Evolutionary conservation across 257 asterid genomes (phyloP), one percentile per base, ranked within the genome.

Genomic region (Salvia hispanica): DNA sequence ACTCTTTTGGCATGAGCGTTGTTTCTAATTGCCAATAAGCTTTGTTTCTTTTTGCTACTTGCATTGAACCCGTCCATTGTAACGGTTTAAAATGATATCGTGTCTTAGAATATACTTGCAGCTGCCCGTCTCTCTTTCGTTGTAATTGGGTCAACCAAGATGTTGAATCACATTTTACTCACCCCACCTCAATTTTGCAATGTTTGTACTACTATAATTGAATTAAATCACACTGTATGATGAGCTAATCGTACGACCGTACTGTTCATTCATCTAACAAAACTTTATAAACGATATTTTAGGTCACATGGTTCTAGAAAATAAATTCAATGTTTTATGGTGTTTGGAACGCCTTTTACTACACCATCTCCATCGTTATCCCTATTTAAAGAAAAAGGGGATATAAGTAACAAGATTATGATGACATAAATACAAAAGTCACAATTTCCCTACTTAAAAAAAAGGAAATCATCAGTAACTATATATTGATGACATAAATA

Each of bases 21-120:
- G 31, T 25, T 25, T 25, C 31, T 25, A 25, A 25, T 25, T 25
- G 1, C 31, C 3, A 25, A 25, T 34, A 34, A 3, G 5, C 6
- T 59, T 58, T 58, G 34, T 34, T 34, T 47, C 18, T 67, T 73
- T 5, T 52, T 31, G 42, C 31, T 9, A 61, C 55, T 70, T 52
- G 44, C 69, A 5, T 37, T 60, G 13, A 15, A 52, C 51, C 51
- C 11, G 34, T 7, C 25, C 39, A 25, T 18, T 54, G 31, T 52
- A 66, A 36, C 52, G 18, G 62, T 70, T 66, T 53, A 31, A 42
- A 37, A 25, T 14, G 4, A 31, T 12, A 52, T 33, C 13, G 50
- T 59, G 54, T 64, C 55, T 60, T 59, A 33, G 9, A 44, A 69
- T 56, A 44, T 57, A 6, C 44, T n/a, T 43, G 21, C 67, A 42